Percentiles rank a stretch among this genome's conserved stretches.
Evolutionary conservation across 495 filamentous ascomycete species (phyloP).

Genomic region (Halenospora varia): DNA sequence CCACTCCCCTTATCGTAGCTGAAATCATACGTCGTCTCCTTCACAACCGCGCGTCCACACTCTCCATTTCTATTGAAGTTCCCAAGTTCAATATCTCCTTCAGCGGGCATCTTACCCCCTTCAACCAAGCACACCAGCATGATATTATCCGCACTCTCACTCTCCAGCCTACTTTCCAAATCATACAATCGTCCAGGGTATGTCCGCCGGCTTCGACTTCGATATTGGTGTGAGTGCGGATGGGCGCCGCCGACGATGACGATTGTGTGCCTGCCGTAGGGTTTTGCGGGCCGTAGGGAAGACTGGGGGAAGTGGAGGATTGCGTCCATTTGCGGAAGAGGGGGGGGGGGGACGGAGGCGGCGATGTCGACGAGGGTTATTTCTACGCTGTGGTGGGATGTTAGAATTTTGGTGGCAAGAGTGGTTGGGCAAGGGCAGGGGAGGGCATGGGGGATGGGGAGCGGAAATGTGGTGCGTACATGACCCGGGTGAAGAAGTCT

Average conservation of each 20-base stretch:
- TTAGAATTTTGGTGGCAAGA: no score
- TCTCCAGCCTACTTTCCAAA: background rate
- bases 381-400: background rate
- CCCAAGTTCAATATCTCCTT: no score
- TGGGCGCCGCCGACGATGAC: background rate
- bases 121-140: background rate
- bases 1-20: background rate
- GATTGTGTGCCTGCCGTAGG: background rate
- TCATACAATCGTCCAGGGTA: no score
- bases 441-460: background rate
- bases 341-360: background rate
- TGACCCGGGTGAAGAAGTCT: background rate
- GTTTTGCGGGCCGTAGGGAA: slow-evolving; percentile 12
- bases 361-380: background rate
- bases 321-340: background rate
- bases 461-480: background rate
- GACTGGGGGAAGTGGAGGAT: background rate
- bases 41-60: background rate
- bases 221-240: no score
- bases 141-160: background rate
- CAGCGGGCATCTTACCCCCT: background rate
- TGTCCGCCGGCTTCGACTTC: no score
- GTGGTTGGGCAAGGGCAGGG: no score
- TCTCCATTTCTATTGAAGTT: background rate
- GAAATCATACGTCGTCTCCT: background rate